Evolutionary conservation across 148 eudicot species (phyloP).

Genomic region (Mesembryanthemum crystallinum): DNA sequence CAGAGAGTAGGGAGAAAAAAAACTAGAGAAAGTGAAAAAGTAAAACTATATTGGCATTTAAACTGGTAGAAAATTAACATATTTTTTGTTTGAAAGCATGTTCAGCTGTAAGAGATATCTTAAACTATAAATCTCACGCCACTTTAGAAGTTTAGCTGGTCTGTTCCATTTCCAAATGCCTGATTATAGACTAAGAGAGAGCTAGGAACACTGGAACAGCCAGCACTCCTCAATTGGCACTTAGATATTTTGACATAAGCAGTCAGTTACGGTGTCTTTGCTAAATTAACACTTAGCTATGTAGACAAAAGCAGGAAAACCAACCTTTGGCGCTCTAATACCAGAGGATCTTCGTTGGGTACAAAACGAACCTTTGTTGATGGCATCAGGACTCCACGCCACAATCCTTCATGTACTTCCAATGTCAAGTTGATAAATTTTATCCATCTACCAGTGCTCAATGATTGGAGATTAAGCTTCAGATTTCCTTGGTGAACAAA

Average conservation of each 20-base stretch:
- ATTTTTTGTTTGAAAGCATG: background rate
- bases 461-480: slow-evolving; percentile 48
- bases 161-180: background rate
- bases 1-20: background rate
- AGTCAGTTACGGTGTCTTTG: background rate
- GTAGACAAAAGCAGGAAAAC: slow-evolving; percentile 9
- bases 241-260: background rate
- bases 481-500: slow-evolving; percentile 37
- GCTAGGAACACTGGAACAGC: background rate
- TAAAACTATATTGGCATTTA: too few relatives aligned
- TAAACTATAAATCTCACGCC: background rate
- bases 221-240: background rate
- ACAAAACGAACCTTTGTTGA: slow-evolving; percentile 57
- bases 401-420: slow-evolving; percentile 47
- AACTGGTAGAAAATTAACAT: background rate
- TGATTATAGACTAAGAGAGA: background rate
- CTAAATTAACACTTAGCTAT: background rate
- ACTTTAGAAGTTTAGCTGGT: background rate
- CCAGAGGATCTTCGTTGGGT: slow-evolving; percentile 49
- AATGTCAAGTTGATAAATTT: slow-evolving; percentile 45
- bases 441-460: slow-evolving; percentile 67
- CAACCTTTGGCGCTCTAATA: slow-evolving; percentile 54
- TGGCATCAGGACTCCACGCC: slow-evolving; percentile 65
- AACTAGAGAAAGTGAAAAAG: background rate
- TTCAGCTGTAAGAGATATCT: background rate